phyloP scores from a whole-genome alignment of 495 filamentous ascomycete species.

The Friedmanniomyces endolithicus region DNA sequence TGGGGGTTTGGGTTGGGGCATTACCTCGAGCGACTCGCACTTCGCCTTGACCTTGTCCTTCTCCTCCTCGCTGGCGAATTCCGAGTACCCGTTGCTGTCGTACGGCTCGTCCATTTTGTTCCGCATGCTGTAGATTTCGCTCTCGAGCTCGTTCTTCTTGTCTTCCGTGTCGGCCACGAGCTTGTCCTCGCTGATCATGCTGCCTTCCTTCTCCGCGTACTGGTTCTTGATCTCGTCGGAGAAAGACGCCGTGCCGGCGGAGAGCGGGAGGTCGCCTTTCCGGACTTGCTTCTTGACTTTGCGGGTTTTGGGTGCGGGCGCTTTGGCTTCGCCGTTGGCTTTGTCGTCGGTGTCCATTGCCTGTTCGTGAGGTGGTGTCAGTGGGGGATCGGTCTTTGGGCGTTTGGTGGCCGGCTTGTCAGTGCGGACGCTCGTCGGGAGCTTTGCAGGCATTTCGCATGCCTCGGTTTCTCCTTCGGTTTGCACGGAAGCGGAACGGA shows the following conservation, averaged over 20 bases:
- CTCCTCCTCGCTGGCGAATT: constrained; percentile 84
- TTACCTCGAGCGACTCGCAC: constrained; percentile 69
- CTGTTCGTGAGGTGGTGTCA: constrained; percentile 37
- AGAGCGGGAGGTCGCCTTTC: constrained; percentile 90
- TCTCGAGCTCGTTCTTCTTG: constrained; percentile 99
- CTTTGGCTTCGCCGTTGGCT: constrained; percentile 48
- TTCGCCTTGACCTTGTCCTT: constrained; percentile 71
- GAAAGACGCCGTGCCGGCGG: constrained; percentile 65
- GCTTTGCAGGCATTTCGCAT: neutral
- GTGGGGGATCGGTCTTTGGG: constrained; percentile 14
- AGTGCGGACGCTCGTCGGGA: neutral
- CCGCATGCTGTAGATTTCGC: constrained; percentile 88
- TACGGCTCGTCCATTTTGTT: constrained; percentile 78
- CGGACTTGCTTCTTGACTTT: constrained; percentile 99
- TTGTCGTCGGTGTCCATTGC: constrained; percentile 76
- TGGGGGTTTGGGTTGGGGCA: no score
- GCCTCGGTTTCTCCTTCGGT: neutral
- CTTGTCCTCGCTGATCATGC: constrained; percentile 97
- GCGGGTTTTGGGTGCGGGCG: constrained; percentile 70
- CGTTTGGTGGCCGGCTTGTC: constrained; percentile 19
- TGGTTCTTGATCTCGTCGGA: constrained; percentile 53
- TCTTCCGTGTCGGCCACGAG: constrained; percentile 95
- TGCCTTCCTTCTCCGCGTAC: constrained; percentile 63
- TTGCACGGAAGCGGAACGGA: neutral
- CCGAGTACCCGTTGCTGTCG: constrained; percentile 44